Evolutionary conservation across 164 flowering plant genomes (phyloP).

Genomic region (Vitis labrusca): DNA sequence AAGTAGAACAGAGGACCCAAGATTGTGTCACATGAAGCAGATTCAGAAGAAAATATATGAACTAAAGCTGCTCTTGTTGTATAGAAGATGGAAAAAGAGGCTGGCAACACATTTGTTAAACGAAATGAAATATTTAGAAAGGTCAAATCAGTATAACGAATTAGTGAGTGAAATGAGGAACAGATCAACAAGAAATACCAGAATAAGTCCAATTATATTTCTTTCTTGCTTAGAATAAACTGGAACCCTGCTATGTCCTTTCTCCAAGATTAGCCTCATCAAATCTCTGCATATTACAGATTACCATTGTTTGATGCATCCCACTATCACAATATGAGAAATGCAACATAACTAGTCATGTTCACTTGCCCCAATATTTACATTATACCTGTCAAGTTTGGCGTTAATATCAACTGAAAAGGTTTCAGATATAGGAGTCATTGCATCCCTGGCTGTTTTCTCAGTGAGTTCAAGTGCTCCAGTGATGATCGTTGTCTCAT

Average conservation of each 20-base stretch:
- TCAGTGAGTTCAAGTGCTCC: constrained; percentile 34
- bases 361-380: background rate
- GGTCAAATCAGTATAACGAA: background rate
- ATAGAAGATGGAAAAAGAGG: too few relatives aligned
- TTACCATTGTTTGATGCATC: background rate
- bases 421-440: constrained; percentile 33
- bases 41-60: too few relatives aligned
- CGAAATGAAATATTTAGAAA: background rate
- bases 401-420: constrained; percentile 29
- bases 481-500: constrained; percentile 34
- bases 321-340: too few relatives aligned
- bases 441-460: constrained; percentile 32
- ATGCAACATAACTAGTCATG: background rate
- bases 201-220: constrained; percentile 48
- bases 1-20: too few relatives aligned
- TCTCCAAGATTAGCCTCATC: constrained; percentile 56
- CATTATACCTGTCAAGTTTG: constrained; percentile 43
- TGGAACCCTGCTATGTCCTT: constrained; percentile 50
- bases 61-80: too few relatives aligned
- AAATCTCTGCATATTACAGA: constrained; percentile 30
- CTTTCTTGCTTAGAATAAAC: constrained; percentile 20
- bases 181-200: constrained; percentile 32
- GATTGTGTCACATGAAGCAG: too few relatives aligned
- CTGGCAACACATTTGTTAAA: too few relatives aligned
- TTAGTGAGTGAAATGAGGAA: background rate